Percentiles rank a stretch among this genome's conserved stretches.
Conservation (phyloP, 305 asterid species). For the Fraxinus baroniana region DNA sequence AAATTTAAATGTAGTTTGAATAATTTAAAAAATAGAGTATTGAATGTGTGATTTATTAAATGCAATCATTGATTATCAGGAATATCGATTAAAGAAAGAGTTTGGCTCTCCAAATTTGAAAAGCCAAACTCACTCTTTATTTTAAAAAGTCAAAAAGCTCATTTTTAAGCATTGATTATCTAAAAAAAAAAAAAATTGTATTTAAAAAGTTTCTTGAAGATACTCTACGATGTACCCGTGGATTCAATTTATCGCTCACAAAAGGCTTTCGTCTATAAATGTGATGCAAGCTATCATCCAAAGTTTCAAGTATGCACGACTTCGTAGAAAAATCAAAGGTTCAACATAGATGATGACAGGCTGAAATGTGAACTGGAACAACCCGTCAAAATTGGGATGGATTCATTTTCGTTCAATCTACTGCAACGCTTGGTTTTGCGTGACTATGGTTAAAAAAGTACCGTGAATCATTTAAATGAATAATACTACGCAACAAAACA, state of each 20-base stretch:
- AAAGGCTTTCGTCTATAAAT: not conserved
- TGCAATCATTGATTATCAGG: too few species aligned
- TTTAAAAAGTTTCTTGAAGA: too few species aligned
- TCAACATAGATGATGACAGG: not conserved
- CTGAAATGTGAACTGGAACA: not conserved
- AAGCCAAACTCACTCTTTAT: too few species aligned
- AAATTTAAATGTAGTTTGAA: too few species aligned
- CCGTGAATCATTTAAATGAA: not conserved
- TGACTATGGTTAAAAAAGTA: not conserved
- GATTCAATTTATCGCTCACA: not conserved
- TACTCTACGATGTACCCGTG: not conserved
- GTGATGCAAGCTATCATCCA: not conserved
- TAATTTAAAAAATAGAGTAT: too few species aligned
- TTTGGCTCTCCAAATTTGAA: too few species aligned
- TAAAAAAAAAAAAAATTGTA: too few species aligned
- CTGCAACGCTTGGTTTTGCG: not conserved
- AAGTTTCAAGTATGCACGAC: not conserved
- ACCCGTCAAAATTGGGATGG: not conserved
- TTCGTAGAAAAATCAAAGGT: not conserved
- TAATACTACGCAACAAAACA: not conserved
- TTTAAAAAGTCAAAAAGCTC: too few species aligned
- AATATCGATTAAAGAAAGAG: too few species aligned
- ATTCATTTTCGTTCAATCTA: not conserved
- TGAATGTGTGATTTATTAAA: too few species aligned
- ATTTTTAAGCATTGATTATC: too few species aligned